phyloP scores from a whole-genome alignment of 805 yeast species.

The Geotrichum ghanense region DNA sequence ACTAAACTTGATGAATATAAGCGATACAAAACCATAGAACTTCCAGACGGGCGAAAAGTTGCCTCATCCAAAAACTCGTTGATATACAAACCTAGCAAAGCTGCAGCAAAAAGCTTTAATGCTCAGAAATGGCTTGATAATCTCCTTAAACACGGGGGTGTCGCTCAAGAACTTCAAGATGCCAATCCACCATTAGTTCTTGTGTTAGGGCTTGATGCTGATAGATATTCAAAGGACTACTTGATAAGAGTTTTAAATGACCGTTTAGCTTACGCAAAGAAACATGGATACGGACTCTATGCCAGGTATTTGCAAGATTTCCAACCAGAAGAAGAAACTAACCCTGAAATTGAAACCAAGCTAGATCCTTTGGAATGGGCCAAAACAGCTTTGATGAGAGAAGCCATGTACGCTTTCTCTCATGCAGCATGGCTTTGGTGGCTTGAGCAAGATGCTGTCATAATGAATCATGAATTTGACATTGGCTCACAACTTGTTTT shows the following conservation, averaged over 20 bases:
- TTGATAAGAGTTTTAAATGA: slow-evolving; percentile 62
- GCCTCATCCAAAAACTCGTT: slow-evolving; percentile 14
- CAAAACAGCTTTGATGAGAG: slow-evolving; percentile 47
- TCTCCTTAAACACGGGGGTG: not conserved
- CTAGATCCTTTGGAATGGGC: slow-evolving; percentile 37
- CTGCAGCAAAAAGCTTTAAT: not conserved
- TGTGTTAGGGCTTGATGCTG: slow-evolving; percentile 72
- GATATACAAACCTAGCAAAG: slow-evolving; percentile 7
- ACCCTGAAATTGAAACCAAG: slow-evolving; percentile 1
- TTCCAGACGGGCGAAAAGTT: slow-evolving; percentile 16
- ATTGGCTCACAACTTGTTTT: slow-evolving; percentile 41
- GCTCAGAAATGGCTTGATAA: not conserved
- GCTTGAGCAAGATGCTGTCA: slow-evolving; percentile 58
- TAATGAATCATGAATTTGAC: slow-evolving; percentile 52
- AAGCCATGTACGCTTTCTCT: slow-evolving; percentile 88
- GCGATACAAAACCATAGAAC: slow-evolving; percentile 17
- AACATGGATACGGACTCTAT: slow-evolving; percentile 64
- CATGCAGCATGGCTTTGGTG: slow-evolving; percentile 76
- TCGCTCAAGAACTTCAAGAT: not conserved
- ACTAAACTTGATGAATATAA: slow-evolving; percentile 16
- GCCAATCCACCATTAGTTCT: slow-evolving; percentile 36
- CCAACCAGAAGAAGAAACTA: slow-evolving; percentile 22
- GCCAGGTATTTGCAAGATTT: slow-evolving; percentile 79
- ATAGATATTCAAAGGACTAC: slow-evolving; percentile 45
- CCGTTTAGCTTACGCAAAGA: slow-evolving; percentile 70